Conservation (phyloP, 2,329 filamentous ascomycete species). For the Chaetomiaceae sp. region DNA sequence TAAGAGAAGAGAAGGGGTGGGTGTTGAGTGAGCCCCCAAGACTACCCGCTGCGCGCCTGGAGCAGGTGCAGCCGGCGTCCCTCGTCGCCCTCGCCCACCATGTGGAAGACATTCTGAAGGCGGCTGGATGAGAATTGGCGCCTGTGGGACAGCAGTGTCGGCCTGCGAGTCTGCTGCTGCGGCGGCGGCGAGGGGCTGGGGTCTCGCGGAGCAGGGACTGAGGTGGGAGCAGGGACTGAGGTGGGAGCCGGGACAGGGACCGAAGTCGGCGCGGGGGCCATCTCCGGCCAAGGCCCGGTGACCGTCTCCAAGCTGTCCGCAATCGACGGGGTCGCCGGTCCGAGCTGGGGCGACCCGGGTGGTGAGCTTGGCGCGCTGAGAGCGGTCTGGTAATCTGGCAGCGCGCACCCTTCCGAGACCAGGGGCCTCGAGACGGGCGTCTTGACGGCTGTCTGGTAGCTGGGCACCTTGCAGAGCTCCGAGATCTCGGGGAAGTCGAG, state of each 20-base stretch:
- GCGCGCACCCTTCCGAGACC: conserved; percentile 43
- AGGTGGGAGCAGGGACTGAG: not conserved
- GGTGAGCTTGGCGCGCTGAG: conserved; percentile 50
- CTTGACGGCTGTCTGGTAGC: conserved; percentile 69
- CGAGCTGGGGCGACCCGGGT: conserved; percentile 43
- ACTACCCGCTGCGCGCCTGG: conserved; percentile 33
- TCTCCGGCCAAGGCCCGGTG: conserved; percentile 23
- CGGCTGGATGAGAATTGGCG: conserved; percentile 26
- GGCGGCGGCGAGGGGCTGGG: conserved; percentile 11
- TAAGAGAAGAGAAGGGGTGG: no score
- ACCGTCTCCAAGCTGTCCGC: conserved; percentile 29
- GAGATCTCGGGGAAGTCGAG: conserved; percentile 55
- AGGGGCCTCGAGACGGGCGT: conserved; percentile 52
- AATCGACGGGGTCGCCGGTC: conserved; percentile 30
- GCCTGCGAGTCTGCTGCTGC: conserved; percentile 13
- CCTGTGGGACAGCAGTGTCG: conserved; percentile 21
- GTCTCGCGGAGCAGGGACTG: conserved; percentile 18
- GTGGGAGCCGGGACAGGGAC: not conserved
- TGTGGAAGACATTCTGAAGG: conserved; percentile 20
- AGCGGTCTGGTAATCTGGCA: conserved; percentile 65
- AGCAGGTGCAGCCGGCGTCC: conserved; percentile 33
- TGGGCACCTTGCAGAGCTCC: conserved; percentile 68
- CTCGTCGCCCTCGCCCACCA: conserved; percentile 30
- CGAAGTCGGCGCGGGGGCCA: not conserved
- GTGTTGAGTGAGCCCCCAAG: no score